Base-by-base conservation (phyloP, 495 filamentous ascomycete genomes). In the Talaromyces proteolyticus region DNA sequence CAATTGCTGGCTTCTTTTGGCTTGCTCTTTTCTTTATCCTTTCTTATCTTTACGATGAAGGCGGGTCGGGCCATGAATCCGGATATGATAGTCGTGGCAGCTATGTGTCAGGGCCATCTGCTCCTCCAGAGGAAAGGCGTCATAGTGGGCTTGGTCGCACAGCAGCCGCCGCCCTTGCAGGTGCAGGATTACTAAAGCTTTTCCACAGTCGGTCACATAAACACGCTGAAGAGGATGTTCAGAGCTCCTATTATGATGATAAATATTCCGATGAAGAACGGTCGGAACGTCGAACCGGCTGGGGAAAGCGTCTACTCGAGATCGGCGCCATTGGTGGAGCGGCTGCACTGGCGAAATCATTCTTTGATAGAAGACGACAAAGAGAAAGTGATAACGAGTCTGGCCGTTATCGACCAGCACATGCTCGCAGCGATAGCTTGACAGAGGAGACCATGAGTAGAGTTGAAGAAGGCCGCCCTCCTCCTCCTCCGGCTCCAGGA, bases 21-120 rank as follows among this genome's bases (percentile, higher is more conserved):
- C 50, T 94, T 4, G 49, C 87, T 1, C 51, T 74, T 14, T 94
- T 85, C 63, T 91, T 95, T 53, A 68, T 90, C 23, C 72, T 95
- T 8, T 83, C 79, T 42, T 90, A 85, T 62, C 58, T 72, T 36
- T 76, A 85, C 53, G 78, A 84, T 41, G 59, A 58, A 10, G 71
- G 72, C 55, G 70, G 77, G 18, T 58, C 71, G 49, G 63, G 62
- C 36, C 58, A 70, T 45, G 72, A 71, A 8, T 74, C 70, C 26
- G 59, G 67, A 43, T 74, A 81, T 51, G 78, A 74, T 39, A 66
- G 66, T 50, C 64, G 71, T 38, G 72, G 73, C n/a, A 82, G 78
- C 57, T 79, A 80, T 58, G 65, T 73, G 7, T 68, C 68, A 0
- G 73, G 69, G 0, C 64, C 61, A 45, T 64, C 67, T 7, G n/a